Evolutionary conservation across 2,329 filamentous ascomycete genomes (phyloP).

Genomic region (Botrytis deweyae): DNA sequence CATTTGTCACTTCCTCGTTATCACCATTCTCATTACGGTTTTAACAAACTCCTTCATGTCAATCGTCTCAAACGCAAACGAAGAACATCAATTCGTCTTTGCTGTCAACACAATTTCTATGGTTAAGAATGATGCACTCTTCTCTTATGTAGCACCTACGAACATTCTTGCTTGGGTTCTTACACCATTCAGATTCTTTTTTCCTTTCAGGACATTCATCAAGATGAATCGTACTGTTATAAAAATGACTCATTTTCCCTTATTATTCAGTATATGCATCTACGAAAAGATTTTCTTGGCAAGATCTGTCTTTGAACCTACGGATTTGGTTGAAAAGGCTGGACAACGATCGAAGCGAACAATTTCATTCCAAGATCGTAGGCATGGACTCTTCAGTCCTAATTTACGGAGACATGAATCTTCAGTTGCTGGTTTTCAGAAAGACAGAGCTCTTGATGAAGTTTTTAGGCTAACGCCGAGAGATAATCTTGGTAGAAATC

Average conservation of each 20-base stretch:
- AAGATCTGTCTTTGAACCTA: conserved; percentile 74
- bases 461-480: conserved; percentile 78
- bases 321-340: conserved; percentile 77
- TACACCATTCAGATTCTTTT: conserved; percentile 75
- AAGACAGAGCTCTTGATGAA: conserved; percentile 86
- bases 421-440: conserved; percentile 83
- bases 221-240: conserved; percentile 86
- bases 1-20: conserved; percentile 91
- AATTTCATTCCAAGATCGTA: conserved; percentile 55
- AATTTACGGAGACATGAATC: conserved; percentile 73
- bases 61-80: conserved; percentile 87
- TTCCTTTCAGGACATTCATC: conserved; percentile 80
- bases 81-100: conserved; percentile 91
- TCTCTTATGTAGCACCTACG: conserved; percentile 87
- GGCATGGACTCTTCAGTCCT: conserved; percentile 69
- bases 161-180: conserved; percentile 91
- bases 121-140: conserved; percentile 96
- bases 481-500: conserved; percentile 57
- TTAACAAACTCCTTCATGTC: conserved; percentile 95
- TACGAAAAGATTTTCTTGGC: conserved; percentile 83
- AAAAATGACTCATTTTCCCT: conserved; percentile 84
- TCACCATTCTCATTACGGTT: conserved; percentile 95
- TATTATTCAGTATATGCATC: conserved; percentile 80
- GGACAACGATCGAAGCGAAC: conserved; percentile 50
- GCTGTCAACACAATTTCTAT: conserved; percentile 96